A percentile compares a stretch with the other conserved stretches of the same genome.
Evolutionary conservation across 2,329 filamentous ascomycete species (phyloP).

Genomic region (Colletotrichum sp.): DNA sequence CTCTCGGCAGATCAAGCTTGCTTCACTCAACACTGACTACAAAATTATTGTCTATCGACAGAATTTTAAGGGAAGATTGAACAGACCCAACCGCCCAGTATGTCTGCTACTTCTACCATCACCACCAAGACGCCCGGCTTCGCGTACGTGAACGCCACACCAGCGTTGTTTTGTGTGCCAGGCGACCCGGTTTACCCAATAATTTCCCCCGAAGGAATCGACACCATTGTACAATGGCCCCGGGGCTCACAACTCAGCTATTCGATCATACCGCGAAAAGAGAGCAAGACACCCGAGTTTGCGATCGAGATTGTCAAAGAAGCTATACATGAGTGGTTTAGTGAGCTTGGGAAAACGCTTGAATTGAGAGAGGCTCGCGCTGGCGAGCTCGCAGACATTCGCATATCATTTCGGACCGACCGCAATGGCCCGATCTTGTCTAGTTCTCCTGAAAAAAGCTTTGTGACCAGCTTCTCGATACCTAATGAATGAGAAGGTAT

Average conservation of each 20-base stretch:
- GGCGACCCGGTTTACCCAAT: neutral
- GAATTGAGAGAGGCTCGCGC: too few relatives aligned
- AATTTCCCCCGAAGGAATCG: neutral
- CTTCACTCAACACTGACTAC: neutral
- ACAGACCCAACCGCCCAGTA: neutral
- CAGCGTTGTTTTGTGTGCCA: neutral
- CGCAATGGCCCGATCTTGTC: too few relatives aligned
- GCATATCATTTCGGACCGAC: too few relatives aligned
- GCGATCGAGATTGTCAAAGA: too few relatives aligned
- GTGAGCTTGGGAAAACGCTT: too few relatives aligned
- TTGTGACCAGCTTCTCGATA: neutral
- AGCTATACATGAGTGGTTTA: too few relatives aligned
- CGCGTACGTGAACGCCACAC: neutral
- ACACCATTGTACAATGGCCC: neutral
- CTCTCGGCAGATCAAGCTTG: neutral
- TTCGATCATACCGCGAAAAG: too few relatives aligned
- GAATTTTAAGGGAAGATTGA: fast-evolving
- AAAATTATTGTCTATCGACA: neutral
- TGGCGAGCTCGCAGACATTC: too few relatives aligned
- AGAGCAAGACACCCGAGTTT: too few relatives aligned
- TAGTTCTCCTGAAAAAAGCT: too few relatives aligned
- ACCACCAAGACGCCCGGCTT: neutral
- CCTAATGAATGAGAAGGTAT: neutral
- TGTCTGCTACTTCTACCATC: neutral
- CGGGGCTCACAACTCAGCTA: too few relatives aligned